Evolutionary conservation across 306 rosid species (phyloP).

Genomic region (Lathyrus aphaca): DNA sequence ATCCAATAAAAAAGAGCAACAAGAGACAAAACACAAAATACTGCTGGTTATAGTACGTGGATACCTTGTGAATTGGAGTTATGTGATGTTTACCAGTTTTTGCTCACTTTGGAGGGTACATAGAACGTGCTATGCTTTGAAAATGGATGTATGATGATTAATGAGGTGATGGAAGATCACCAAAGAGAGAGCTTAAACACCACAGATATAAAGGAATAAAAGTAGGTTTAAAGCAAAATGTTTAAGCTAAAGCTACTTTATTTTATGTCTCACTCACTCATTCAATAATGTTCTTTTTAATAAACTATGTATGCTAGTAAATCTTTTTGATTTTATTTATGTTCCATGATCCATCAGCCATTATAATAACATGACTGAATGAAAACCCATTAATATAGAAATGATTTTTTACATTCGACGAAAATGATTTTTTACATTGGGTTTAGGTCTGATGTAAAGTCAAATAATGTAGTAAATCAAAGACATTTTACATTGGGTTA

Average conservation of each 20-base stretch:
- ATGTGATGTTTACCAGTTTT: constrained; percentile 40
- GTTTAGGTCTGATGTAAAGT: no score
- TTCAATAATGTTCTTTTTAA: not conserved
- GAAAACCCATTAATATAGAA: no score
- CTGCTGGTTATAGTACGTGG: constrained; percentile 31
- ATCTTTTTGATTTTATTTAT: constrained; percentile 11
- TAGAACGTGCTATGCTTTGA: constrained; percentile 37
- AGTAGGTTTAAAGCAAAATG: not conserved
- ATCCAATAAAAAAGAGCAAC: constrained; percentile 28
- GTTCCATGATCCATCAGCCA: constrained; percentile 19
- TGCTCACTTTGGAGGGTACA: constrained; percentile 44
- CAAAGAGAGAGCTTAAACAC: constrained; percentile 44
- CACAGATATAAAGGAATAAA: constrained; percentile 35
- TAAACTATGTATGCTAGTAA: not conserved
- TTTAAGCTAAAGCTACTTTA: constrained; percentile 38
- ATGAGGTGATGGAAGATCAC: constrained; percentile 36
- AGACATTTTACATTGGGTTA: no score
- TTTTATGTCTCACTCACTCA: constrained; percentile 24
- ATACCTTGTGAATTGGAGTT: constrained; percentile 28
- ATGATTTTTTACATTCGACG: no score
- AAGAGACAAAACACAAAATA: constrained; percentile 27
- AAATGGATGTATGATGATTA: constrained; percentile 39
- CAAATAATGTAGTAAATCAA: no score
- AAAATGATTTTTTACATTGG: no score
- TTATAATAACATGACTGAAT: not conserved